A percentile compares a stretch with the other conserved stretches of the same genome.
Conservation (phyloP, 1,284 basidiomycete species). For the Trametes polyzona region DNA sequence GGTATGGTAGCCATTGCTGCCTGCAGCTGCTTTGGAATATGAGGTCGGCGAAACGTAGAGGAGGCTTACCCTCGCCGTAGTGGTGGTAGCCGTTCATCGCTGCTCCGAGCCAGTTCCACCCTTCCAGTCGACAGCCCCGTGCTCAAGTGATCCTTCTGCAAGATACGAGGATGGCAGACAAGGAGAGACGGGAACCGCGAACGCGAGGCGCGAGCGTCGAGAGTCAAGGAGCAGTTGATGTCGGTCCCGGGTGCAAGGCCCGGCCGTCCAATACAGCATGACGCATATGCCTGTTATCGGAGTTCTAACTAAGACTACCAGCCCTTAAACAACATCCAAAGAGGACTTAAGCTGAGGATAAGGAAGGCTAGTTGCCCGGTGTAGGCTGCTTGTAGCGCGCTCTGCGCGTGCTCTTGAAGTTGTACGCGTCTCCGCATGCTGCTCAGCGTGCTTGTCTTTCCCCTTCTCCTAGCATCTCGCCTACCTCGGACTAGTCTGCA, state of each 20-base stretch:
- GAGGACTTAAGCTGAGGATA: too few species aligned
- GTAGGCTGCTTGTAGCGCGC: not conserved
- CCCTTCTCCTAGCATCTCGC: not conserved
- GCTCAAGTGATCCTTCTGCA: not conserved
- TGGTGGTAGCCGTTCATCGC: slow-evolving; percentile 27
- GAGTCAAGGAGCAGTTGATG: slow-evolving; percentile 7
- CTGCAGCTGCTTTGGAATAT: slow-evolving; percentile 8
- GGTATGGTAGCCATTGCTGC: slow-evolving; percentile 23
- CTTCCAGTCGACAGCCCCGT: not conserved
- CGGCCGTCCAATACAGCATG: not conserved
- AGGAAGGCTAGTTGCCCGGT: too few species aligned
- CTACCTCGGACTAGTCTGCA: not conserved
- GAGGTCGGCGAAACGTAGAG: not conserved
- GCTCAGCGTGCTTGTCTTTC: not conserved
- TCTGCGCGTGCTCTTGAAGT: not conserved
- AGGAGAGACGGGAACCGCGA: not conserved
- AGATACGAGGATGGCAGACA: not conserved
- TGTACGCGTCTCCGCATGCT: slow-evolving; percentile 8
- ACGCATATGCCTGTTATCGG: not conserved
- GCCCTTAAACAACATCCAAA: too few species aligned
- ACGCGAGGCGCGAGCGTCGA: too few species aligned
- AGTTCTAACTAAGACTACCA: slow-evolving; percentile 17
- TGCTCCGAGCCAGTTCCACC: not conserved
- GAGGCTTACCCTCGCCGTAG: slow-evolving; percentile 21
- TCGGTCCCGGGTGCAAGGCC: slow-evolving; percentile 8